Base-by-base conservation (phyloP, 768 basidiomycete genomes). In the Pulveroboletus ravenelii region DNA sequence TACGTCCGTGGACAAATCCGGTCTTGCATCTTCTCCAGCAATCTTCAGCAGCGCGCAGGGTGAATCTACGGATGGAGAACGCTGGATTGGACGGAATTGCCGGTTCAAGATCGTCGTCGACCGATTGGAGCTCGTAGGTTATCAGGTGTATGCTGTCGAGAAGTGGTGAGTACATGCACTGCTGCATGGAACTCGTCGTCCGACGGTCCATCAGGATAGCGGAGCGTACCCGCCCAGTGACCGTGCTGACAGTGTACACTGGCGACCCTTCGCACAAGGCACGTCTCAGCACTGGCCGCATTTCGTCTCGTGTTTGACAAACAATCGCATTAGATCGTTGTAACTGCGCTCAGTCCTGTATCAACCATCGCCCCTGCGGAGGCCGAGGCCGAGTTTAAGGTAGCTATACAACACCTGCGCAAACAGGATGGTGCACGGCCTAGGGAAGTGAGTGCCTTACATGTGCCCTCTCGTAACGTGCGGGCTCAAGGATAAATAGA, bases 141-240 rank as follows among this genome's bases (percentile, higher is more conserved):
- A 83, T 68, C 89, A 91, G 69, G 74, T 92, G 49, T 93, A 91
- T 63, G 89, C 88, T 0, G 90, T 93, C 9, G 86, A 92, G 73
- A 87, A 87, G 66, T 92, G 89, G 88, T 82, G 55, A 61, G 50
- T 69, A n/a, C 48, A 10, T 14, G 17, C 45, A n/a, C 23, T n/a
- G n/a, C 12, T 47, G 30, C 17, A 3, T 41, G n/a, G 15, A 3
- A n/a, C 29, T 42, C 8, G 27, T 29, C 44, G 36, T 48, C 29
- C 47, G 39, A 51, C 43, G 4, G 27, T 35, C 29, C 31, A 13
- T 10, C 54, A 85, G 84, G 86, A 75, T 91, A 50, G 81, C 86
- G 8, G 81, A 85, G 47, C 77, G 85, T 50, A 75, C 75, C 56
- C 74, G 81, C 14, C 76, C 78, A 3, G 71, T 84, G 51, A 74